Conservation (phyloP, 495 filamentous ascomycete species). For the Aspergillus steynii region DNA sequence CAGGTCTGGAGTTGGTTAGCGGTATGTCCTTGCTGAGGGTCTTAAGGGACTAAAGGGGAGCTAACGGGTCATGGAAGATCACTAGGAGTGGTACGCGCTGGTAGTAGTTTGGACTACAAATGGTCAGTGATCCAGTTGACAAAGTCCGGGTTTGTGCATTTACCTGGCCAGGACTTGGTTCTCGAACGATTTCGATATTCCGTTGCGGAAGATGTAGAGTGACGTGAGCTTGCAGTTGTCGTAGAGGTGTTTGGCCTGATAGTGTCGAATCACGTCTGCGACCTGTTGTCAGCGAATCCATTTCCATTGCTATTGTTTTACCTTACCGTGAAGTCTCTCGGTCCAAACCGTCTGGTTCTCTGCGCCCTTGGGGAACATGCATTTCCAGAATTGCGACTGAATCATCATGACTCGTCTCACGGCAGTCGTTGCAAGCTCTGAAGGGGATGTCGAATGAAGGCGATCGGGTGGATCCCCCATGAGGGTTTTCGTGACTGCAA, state of each 20-base stretch:
- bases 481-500: constrained; percentile 86
- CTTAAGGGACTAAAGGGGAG: constrained; percentile 8
- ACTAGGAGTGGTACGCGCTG: constrained; percentile 61
- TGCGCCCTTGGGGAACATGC: constrained; percentile 53
- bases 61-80: constrained; percentile 82
- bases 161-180: constrained; percentile 88
- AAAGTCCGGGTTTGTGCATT: constrained; percentile 14
- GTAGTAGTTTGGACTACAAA: constrained; percentile 52
- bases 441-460: constrained; percentile 50
- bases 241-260: constrained; percentile 67
- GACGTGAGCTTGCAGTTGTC: constrained; percentile 73
- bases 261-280: constrained; percentile 69
- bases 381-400: constrained; percentile 60
- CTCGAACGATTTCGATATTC: constrained; percentile 74
- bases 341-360: constrained; percentile 33
- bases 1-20: constrained; percentile 56
- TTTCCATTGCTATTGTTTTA: not conserved
- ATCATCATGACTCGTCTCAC: constrained; percentile 54
- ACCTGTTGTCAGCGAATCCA: constrained; percentile 4
- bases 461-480: constrained; percentile 92
- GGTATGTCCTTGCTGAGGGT: not conserved
- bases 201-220: constrained; percentile 69
- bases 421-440: constrained; percentile 45
- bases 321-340: constrained; percentile 56
- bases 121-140: not conserved